phyloP scores from a whole-genome alignment of 1,284 basidiomycete genomes.

The Ganoderma lucidum region DNA sequence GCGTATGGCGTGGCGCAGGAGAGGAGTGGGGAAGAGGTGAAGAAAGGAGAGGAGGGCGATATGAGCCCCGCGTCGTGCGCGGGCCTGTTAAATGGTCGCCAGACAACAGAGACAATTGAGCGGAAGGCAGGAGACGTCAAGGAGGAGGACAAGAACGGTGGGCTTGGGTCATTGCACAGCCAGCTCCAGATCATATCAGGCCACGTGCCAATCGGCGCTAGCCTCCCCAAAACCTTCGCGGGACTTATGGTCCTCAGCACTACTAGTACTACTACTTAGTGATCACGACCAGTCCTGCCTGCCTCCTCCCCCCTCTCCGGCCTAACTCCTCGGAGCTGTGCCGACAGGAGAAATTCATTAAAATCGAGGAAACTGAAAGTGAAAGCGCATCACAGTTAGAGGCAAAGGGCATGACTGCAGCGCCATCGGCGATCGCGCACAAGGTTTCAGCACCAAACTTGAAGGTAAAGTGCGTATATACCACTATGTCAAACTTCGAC shows the following conservation, averaged over 20 bases:
- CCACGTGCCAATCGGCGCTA: constrained; percentile 10
- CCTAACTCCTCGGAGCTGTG: constrained; percentile 5
- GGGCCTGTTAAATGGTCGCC: background rate
- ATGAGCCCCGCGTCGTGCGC: background rate
- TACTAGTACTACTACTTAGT: too few species aligned
- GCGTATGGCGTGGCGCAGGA: constrained; percentile 11
- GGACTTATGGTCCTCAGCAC: background rate
- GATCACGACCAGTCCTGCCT: too few species aligned
- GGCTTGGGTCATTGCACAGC: constrained; percentile 9
- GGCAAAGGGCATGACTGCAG: too few species aligned
- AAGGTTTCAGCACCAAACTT: too few species aligned
- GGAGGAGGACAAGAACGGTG: constrained; percentile 1
- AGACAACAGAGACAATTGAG: constrained; percentile 11
- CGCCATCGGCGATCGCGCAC: too few species aligned
- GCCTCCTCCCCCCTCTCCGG: background rate
- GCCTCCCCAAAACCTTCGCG: constrained; percentile 12
- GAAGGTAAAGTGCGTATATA: too few species aligned
- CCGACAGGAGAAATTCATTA: background rate
- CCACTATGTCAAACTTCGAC: too few species aligned
- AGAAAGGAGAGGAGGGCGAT: background rate
- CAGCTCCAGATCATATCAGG: constrained; percentile 16
- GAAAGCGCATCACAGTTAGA: too few species aligned
- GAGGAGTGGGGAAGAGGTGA: constrained; percentile 1
- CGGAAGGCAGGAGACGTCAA: background rate
- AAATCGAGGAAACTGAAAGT: background rate